Percentiles rank a stretch among this genome's conserved stretches.
These are phyloP conservation scores for Fraxinus excelsior DNA, from an alignment of 257 asterid genomes.

Conservation along the genomic window DNA sequence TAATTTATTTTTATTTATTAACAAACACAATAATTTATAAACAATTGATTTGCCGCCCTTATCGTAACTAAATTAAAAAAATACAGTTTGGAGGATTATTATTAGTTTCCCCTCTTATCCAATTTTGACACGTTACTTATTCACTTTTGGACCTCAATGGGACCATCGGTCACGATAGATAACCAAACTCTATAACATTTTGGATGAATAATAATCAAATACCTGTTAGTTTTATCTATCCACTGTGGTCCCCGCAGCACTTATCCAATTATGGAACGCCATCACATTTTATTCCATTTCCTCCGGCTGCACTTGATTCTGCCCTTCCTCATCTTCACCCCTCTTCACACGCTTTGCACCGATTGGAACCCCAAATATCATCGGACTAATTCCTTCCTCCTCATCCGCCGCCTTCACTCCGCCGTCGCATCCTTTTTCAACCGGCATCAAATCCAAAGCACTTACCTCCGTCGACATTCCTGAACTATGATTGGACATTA, in stretches of 20 bases:
- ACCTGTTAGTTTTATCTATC: background rate
- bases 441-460: conserved; percentile 33
- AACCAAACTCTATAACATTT: background rate
- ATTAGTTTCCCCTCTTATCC: background rate
- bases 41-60: no score
- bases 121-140: background rate
- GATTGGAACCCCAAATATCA: conserved; percentile 65
- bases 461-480: conserved; percentile 32
- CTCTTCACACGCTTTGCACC: conserved; percentile 55
- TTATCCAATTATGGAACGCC: background rate
- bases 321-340: conserved; percentile 24
- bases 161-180: background rate
- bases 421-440: conserved; percentile 25
- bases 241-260: background rate
- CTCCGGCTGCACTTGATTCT: conserved; percentile 16
- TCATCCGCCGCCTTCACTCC: conserved; percentile 20
- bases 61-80: no score
- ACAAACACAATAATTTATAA: no score
- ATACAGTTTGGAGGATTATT: no score
- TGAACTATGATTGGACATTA: conserved; percentile 54
- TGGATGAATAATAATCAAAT: background rate
- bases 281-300: conserved; percentile 22
- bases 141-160: background rate
- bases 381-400: conserved; percentile 36
- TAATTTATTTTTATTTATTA: no score